Percentiles rank a stretch among this genome's conserved stretches.
Evolutionary conservation across 1,284 basidiomycete species (phyloP).

Genomic region (Phlebopus sp.): DNA sequence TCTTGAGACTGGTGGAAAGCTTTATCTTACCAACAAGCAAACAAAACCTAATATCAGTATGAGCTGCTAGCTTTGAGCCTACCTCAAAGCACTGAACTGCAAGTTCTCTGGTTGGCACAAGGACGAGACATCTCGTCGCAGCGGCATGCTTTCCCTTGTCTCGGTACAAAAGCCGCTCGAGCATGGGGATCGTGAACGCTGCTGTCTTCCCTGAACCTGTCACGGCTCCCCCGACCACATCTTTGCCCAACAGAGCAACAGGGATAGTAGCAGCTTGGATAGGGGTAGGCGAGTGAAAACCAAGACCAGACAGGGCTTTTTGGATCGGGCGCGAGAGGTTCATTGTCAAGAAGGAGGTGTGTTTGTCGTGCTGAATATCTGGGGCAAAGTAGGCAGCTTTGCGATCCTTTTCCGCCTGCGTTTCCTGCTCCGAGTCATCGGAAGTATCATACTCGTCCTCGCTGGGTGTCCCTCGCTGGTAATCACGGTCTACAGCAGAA

Average conservation of each 20-base stretch:
- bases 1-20: conserved; percentile 7
- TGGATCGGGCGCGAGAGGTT: conserved; percentile 88
- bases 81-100: conserved; percentile 95
- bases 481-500: conserved; percentile 8
- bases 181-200: conserved; percentile 91
- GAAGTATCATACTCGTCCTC: conserved; percentile 34
- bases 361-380: conserved; percentile 46
- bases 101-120: conserved; percentile 92
- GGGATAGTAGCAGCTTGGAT: conserved; percentile 94
- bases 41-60: conserved; percentile 87
- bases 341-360: conserved; percentile 79
- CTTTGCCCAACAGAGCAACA: conserved; percentile 89
- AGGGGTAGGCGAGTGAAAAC: conserved; percentile 87
- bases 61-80: conserved; percentile 78
- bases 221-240: conserved; percentile 92
- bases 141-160: conserved; percentile 83
- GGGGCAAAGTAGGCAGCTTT: conserved; percentile 86
- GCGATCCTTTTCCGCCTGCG: conserved; percentile 45
- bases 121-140: conserved; percentile 90
- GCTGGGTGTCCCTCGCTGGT: conserved; percentile 17
- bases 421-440: conserved; percentile 39
- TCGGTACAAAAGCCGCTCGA: conserved; percentile 88
- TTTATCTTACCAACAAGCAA: conserved; percentile 71
- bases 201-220: conserved; percentile 98
- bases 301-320: conserved; percentile 80